Base-by-base conservation (phyloP, 768 basidiomycete species). In the Boletus rubropictus region DNA sequence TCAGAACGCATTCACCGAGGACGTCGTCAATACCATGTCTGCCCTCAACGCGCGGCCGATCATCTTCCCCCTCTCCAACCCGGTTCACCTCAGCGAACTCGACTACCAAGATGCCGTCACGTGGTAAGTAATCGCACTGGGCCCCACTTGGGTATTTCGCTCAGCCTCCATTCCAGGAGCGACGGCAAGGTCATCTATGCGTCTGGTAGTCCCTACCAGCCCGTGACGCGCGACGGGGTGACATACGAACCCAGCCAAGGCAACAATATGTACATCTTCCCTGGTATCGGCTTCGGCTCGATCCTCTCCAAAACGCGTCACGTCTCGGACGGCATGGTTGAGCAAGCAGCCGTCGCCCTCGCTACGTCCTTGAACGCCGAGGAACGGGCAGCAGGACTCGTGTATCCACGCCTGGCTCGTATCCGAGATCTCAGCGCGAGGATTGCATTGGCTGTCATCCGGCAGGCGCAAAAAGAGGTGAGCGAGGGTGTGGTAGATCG, bases 41-140 rank as follows among this genome's bases (percentile, higher is more conserved):
- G 66, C 72, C 7, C 65, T 82, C 37, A 89, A 88, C 65, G 56
- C 66, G 15, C 77, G 78, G 2, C 87, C 87, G n/a, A 83, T 89
- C 69, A 78, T 89, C 59, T 88, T 90, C 70, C 86, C 87, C 28
- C 76, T 89, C 1, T 86, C 84, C 28, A 89, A 89, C 62, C 87
- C 87, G 11, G 69, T 81, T 21, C 71, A 75, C 25, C 69, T 81
- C 28, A 72, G 73, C 50, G 84, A 86, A 61, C 64, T 82, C 43
- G 80, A 80, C 44, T 84, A 78, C 54, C 57, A 64, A 9, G 75
- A 86, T 41, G 84, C 84, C 10, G 60, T 86, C 51, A 63, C 72
- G 48, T 81, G 79, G 80, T 78, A 44, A 39, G 71, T 45, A 3
- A 0, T 12, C 12, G 2, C 33, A 24, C 39, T 3, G 5, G 2